A percentile compares a stretch with the other conserved stretches of the same genome.
Evolutionary conservation across 2,329 filamentous ascomycete species (phyloP).

Genomic region (Aschersonia sp.): DNA sequence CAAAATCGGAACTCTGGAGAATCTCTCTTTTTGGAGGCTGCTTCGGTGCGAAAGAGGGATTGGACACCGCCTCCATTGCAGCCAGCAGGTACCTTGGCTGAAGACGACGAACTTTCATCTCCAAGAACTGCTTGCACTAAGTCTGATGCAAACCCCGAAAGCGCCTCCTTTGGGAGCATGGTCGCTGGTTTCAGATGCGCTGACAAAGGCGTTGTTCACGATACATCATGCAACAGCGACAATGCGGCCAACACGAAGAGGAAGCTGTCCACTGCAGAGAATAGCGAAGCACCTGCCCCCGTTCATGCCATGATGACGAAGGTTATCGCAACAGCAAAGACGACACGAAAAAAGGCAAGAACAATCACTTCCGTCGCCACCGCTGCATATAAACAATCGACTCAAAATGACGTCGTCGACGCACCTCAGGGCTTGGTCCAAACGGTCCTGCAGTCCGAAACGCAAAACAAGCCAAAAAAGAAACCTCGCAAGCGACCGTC

Average conservation of each 20-base stretch:
- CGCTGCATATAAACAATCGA: slow-evolving; percentile 41
- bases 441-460: slow-evolving; percentile 5
- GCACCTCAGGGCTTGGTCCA: background rate
- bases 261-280: background rate
- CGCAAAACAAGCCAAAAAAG: slow-evolving; percentile 15
- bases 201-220: slow-evolving; percentile 6
- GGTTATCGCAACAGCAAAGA: slow-evolving; percentile 32
- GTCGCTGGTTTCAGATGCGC: slow-evolving; percentile 26
- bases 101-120: no score
- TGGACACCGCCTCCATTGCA: slow-evolving; percentile 53
- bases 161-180: slow-evolving; percentile 26
- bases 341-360: slow-evolving; percentile 52
- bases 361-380: slow-evolving; percentile 71
- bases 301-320: slow-evolving; percentile 5
- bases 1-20: slow-evolving; percentile 8
- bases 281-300: slow-evolving; percentile 1
- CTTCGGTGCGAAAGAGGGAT: slow-evolving; percentile 38
- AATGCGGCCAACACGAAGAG: background rate
- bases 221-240: background rate
- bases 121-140: no score
- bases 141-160: background rate
- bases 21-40: slow-evolving; percentile 27
- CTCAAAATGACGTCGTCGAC: slow-evolving; percentile 15
- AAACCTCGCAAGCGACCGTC: slow-evolving; percentile 17
- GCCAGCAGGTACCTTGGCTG: no score